Base-by-base conservation (phyloP, 2,329 filamentous ascomycete genomes). In the Ophiostoma sp. region DNA sequence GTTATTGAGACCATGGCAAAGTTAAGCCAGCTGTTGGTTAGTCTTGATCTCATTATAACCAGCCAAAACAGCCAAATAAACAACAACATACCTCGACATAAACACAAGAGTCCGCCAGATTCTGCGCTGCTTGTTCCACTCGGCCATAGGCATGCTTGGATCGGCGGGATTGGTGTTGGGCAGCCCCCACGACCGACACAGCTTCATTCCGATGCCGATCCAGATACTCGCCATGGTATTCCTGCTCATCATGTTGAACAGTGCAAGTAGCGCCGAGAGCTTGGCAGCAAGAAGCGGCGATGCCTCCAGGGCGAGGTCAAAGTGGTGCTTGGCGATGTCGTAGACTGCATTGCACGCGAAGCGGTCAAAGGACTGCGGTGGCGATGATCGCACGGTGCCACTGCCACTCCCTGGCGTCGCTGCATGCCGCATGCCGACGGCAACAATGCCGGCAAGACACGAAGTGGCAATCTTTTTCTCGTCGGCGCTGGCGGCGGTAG, bases 161-260 rank as follows among this genome's bases (percentile, higher is more conserved):
- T 69, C 35, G 27, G 66, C 10, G 27, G 68, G 67, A 1, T 52
- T 68, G 68, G 72, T 67, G 69, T 69, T 66, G 54, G 74, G n/a
- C 13, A 75, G 71, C 13, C 74, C 74, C 39, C 75, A 72, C 11
- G 72, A 69, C 35, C 73, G 74, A n/a, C 74, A 75, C 68, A 77
- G 72, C 36, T 72, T 74, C 33, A 78, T 68, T 6, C 76, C 78
- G 4, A 75, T 70, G 67, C 75, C 66, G 44, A 77, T 75, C 69
- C 71, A 78, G 71, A 72, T 76, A n/a, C 77, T 71, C 1, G 77
- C 75, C 17, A 76, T 74, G 0, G 74, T 76, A 3, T 76, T 73
- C 39, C 76, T 77, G 68, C 72, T 72, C 73, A 78, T 72, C 6
- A 78, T 71, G 68, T 78, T 78, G 72, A 75, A 77, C 73, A 78